A percentile compares a stretch with the other conserved stretches of the same genome.
Evolutionary conservation across 352 stramenopile species (phyloP).

Genomic region (Phytophthora idaei): DNA sequence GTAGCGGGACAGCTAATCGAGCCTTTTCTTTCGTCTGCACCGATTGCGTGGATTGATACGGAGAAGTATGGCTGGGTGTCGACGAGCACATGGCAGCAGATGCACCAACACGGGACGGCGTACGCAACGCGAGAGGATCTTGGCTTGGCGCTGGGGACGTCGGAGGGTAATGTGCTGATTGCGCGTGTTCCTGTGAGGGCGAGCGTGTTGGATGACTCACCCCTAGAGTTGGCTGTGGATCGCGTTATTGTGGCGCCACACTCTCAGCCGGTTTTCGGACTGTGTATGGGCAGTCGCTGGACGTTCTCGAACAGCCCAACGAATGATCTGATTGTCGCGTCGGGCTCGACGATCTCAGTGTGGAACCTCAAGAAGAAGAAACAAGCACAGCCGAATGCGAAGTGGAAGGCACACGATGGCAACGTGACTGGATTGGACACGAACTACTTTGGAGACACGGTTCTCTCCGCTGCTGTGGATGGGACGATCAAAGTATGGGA

Average conservation of each 20-base stretch:
- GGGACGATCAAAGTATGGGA: conserved; percentile 71
- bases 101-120: conserved; percentile 40
- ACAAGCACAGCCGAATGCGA: conserved; percentile 26
- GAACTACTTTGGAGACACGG: conserved; percentile 67
- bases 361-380: conserved; percentile 73
- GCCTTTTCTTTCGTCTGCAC: conserved; percentile 42
- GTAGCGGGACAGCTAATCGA: conserved; percentile 24
- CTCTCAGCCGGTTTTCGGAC: conserved; percentile 61
- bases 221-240: conserved; percentile 36
- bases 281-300: conserved; percentile 56
- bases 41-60: conserved; percentile 68
- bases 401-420: conserved; percentile 73
- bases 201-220: conserved; percentile 16
- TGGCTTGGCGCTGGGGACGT: conserved; percentile 64
- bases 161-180: conserved; percentile 65
- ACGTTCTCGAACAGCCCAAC: conserved; percentile 58
- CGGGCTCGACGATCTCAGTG: conserved; percentile 70
- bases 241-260: conserved; percentile 64
- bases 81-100: conserved; percentile 72
- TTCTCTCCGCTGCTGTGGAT: conserved; percentile 70
- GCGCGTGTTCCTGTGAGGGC: conserved; percentile 40
- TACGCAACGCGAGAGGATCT: conserved; percentile 22
- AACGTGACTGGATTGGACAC: conserved; percentile 69
- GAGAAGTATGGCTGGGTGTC: conserved; percentile 76
- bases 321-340: conserved; percentile 65